A percentile compares a stretch with the other conserved stretches of the same genome.
Conservation (phyloP, 2,329 filamentous ascomycete species). For the Fusarium devonianum region DNA sequence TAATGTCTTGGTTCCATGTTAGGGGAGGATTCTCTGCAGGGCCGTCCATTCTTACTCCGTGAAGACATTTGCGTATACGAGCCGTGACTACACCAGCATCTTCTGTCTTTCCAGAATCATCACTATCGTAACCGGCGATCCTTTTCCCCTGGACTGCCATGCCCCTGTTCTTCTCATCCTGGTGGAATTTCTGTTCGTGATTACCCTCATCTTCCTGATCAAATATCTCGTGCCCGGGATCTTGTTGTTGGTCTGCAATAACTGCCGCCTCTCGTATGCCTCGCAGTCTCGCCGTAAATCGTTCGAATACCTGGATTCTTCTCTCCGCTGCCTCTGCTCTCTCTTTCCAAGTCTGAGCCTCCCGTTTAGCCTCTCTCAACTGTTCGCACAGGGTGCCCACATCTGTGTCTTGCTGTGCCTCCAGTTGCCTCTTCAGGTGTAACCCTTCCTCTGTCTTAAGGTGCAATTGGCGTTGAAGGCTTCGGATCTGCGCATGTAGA, state of each 20-base stretch:
- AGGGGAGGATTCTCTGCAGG: slow-evolving; percentile 7
- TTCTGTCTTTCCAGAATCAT: slow-evolving; percentile 37
- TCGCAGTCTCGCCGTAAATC: slow-evolving; percentile 48
- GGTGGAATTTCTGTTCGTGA: neutral
- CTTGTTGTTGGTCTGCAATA: neutral
- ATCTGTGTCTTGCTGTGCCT: slow-evolving; percentile 52
- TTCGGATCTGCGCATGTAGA: slow-evolving; percentile 58
- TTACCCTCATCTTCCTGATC: neutral
- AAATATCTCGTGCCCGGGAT: neutral
- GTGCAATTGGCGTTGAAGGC: slow-evolving; percentile 57
- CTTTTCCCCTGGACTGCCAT: neutral
- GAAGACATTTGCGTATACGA: slow-evolving; percentile 41
- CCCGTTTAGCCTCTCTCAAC: slow-evolving; percentile 49
- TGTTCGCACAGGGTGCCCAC: slow-evolving; percentile 57
- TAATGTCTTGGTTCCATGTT: neutral
- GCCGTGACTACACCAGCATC: slow-evolving; percentile 38
- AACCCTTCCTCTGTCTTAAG: slow-evolving; percentile 54
- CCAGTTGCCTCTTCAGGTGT: slow-evolving; percentile 56
- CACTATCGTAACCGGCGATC: slow-evolving; percentile 18
- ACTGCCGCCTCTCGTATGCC: slow-evolving; percentile 40
- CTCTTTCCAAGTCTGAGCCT: slow-evolving; percentile 57
- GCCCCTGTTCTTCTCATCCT: neutral
- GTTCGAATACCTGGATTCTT: slow-evolving; percentile 57
- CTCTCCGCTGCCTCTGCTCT: slow-evolving; percentile 64
- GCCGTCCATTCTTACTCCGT: slow-evolving; percentile 24